These are phyloP conservation scores for Cucumis variabilis DNA, from an alignment of 331 rosid species.

Conservation along the genomic window DNA sequence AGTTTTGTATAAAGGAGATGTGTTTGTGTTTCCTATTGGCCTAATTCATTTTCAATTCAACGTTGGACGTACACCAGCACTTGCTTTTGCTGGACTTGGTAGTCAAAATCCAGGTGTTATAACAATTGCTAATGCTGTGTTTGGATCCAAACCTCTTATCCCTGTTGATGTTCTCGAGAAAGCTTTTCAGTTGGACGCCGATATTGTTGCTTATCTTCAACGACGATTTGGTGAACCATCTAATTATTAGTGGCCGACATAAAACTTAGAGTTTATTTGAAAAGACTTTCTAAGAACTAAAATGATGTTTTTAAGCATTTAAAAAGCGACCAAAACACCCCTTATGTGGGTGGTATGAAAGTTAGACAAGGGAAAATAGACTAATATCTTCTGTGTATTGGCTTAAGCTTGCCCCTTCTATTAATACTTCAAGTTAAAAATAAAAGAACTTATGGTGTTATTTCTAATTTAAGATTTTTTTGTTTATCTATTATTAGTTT, in stretches of 20 bases:
- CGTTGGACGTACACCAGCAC: not conserved
- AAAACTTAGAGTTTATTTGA: not conserved
- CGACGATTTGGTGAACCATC: not conserved
- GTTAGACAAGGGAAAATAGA: no score
- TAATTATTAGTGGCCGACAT: not conserved
- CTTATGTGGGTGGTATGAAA: no score
- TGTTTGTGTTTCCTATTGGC: constrained; percentile 18
- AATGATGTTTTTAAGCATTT: no score
- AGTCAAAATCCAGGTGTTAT: constrained; percentile 27
- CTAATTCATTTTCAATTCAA: constrained; percentile 28
- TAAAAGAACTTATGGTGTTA: no score
- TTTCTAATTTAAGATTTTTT: no score
- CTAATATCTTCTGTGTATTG: no score
- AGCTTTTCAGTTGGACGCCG: not conserved
- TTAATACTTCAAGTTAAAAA: no score
- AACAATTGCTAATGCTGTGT: constrained; percentile 8
- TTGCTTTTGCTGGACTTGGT: constrained; percentile 20
- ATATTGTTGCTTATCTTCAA: constrained; percentile 2
- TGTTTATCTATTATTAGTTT: no score
- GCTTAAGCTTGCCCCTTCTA: no score
- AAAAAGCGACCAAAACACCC: no score
- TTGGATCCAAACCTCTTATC: not conserved
- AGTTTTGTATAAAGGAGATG: not conserved
- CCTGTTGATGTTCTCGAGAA: not conserved
- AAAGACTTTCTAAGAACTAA: no score